Base-by-base conservation (phyloP, 371 early-diverging fungal genomes). In the Rhizopus microsporus region DNA sequence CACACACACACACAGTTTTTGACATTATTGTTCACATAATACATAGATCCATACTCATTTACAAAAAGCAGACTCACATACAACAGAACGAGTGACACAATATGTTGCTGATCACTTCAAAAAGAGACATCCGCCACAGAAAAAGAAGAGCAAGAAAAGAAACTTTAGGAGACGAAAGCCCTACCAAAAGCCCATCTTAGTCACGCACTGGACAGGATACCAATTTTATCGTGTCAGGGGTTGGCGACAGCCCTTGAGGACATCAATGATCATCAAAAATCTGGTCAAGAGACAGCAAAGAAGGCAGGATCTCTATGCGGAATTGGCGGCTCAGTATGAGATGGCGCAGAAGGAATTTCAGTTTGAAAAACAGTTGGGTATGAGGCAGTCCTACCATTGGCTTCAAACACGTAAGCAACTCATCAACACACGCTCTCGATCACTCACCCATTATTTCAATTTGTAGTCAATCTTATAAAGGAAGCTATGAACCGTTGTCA, bases 241-340 rank as follows among this genome's bases (percentile, higher is more conserved):
- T 3, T 68, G 68, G 68, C 32, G 23, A 33, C 68, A 68, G 15
- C 68, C 68, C n/a, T 46, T 60, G 3, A 40, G 40, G 23, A 63
- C 60, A 13, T 52, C 68, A 0, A 68, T 68, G 68, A 68, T 68
- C 57, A 13, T 68, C 2, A 68, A 63, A 23, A 63, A 60, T 3
- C 37, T 46, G 38, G 59, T 63, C 5, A 63, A 60, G 38, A 45
- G n/a, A 31, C 40, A 2, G 5, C 68, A 68, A 37, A 34, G n/a
- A 3, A 39, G 58, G 6, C 6, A 60, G 5, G 57, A 68, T 42
- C 40, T 39, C 40, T 35, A 29, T 30, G 3, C 32, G 15, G 12
- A 34, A 13, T 42, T 50, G 13, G 38, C 40, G 42, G 23, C 30
- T 8, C 51, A 60, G 31, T 32, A 60, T n/a, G 56, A 60, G 4